A percentile compares a stretch with the other conserved stretches of the same genome.
These are phyloP conservation scores for Fusarium protoensiforme DNA, from an alignment of 2,329 filamentous ascomycete genomes.

Conservation along the genomic window DNA sequence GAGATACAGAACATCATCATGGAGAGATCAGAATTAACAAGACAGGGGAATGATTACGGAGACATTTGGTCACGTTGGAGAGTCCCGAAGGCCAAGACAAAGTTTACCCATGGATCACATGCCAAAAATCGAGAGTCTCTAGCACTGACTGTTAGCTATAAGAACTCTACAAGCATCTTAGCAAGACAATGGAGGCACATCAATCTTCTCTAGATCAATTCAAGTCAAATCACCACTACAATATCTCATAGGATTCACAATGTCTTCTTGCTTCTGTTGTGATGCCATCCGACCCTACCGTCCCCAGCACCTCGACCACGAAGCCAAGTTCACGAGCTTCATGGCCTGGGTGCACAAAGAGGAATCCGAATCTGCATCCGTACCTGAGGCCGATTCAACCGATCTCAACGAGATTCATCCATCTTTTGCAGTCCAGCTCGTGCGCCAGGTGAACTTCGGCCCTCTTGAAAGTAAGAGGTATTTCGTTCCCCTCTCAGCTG, in stretches of 20 bases:
- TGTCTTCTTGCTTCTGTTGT: slow-evolving; percentile 17
- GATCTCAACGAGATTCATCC: neutral
- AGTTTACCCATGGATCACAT: neutral
- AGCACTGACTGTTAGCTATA: neutral
- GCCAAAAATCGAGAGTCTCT: neutral
- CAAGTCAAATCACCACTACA: rapidly evolving
- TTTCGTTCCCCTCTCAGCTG: neutral
- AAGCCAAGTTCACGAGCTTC: slow-evolving; percentile 12
- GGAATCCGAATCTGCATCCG: neutral
- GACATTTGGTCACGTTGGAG: neutral
- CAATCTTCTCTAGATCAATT: neutral
- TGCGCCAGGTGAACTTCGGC: slow-evolving; percentile 22
- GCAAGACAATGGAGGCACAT: neutral
- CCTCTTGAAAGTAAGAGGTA: slow-evolving; percentile 17
- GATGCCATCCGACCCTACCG: neutral
- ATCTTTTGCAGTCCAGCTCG: slow-evolving; percentile 15
- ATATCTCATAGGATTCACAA: neutral
- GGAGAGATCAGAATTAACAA: neutral
- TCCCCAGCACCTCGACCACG: slow-evolving; percentile 2
- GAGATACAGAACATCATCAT: neutral
- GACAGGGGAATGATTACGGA: neutral
- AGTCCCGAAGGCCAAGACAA: neutral
- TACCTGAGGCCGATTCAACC: neutral
- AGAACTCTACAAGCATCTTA: neutral
- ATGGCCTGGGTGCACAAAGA: slow-evolving; percentile 3